phyloP scores from a whole-genome alignment of 2,329 filamentous ascomycete species.

The Lachnum nothofagi region DNA sequence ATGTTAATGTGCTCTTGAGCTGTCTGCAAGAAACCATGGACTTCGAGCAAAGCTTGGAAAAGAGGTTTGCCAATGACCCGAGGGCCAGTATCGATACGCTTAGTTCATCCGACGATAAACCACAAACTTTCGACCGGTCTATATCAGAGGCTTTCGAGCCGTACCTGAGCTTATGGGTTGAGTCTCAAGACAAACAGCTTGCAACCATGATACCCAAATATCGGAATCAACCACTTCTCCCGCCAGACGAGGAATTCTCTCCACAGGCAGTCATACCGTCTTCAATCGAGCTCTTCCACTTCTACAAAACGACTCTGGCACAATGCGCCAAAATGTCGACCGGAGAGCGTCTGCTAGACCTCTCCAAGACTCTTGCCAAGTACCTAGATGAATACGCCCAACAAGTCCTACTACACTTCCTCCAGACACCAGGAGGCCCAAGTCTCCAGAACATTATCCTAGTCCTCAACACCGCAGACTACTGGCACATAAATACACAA shows the following conservation, averaged over 20 bases:
- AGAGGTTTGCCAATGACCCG: slow-evolving; percentile 68
- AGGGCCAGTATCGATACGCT: slow-evolving; percentile 85
- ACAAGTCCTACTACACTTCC: slow-evolving; percentile 73
- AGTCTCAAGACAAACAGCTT: slow-evolving; percentile 87
- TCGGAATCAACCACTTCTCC: slow-evolving; percentile 71
- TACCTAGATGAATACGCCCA: slow-evolving; percentile 95
- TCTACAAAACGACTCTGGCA: slow-evolving; percentile 86
- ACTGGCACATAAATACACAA: slow-evolving; percentile 88
- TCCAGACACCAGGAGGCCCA: slow-evolving; percentile 47
- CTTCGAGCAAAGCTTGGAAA: slow-evolving; percentile 89
- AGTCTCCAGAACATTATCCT: slow-evolving; percentile 72
- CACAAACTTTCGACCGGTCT: slow-evolving; percentile 76
- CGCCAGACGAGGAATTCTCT: slow-evolving; percentile 86
- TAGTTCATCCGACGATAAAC: slow-evolving; percentile 69
- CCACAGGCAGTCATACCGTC: slow-evolving; percentile 84
- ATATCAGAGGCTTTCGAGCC: slow-evolving; percentile 97
- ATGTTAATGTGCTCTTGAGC: slow-evolving; percentile 82
- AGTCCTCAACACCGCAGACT: slow-evolving; percentile 93
- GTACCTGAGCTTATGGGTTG: slow-evolving; percentile 94
- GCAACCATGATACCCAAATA: slow-evolving; percentile 82
- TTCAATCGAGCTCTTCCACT: slow-evolving; percentile 94
- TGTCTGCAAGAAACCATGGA: slow-evolving; percentile 94
- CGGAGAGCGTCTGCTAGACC: slow-evolving; percentile 75
- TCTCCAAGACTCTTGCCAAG: slow-evolving; percentile 80
- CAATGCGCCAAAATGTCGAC: slow-evolving; percentile 97